A percentile compares a stretch with the other conserved stretches of the same genome.
Conservation (phyloP, 495 filamentous ascomycete genomes). For the Endocarpon pusillum region DNA sequence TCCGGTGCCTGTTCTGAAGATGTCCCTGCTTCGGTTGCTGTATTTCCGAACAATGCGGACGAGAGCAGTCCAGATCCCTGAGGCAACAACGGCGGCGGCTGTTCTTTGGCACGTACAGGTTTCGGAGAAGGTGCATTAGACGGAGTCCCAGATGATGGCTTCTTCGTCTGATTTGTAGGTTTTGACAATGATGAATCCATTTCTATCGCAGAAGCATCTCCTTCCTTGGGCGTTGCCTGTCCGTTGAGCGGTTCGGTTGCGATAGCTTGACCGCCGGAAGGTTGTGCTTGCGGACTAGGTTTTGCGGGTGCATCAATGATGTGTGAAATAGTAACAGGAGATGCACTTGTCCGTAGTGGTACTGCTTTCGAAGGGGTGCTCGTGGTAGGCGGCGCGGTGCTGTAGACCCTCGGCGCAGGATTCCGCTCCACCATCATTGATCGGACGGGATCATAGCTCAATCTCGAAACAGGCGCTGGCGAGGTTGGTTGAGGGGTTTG, state of each 20-base stretch:
- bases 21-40: slow-evolving; percentile 19
- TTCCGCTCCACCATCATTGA: too few species aligned
- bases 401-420: too few species aligned
- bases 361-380: slow-evolving; percentile 21
- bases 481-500: slow-evolving; percentile 11
- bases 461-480: slow-evolving; percentile 39
- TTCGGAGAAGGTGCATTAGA: slow-evolving; percentile 46
- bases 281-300: too few species aligned
- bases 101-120: slow-evolving; percentile 33
- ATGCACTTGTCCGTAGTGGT: slow-evolving; percentile 58
- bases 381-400: slow-evolving; percentile 27
- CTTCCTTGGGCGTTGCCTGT: slow-evolving; percentile 17
- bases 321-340: slow-evolving; percentile 77
- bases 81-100: slow-evolving; percentile 34
- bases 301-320: slow-evolving; percentile 57
- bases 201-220: too few species aligned
- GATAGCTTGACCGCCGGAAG: too few species aligned
- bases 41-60: slow-evolving; percentile 40
- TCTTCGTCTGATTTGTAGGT: too few species aligned
- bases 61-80: slow-evolving; percentile 53
- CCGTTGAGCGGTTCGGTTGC: slow-evolving; percentile 4
- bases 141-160: slow-evolving; percentile 27
- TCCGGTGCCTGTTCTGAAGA: slow-evolving; percentile 45
- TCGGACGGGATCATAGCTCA: slow-evolving; percentile 77
- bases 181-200: too few species aligned